A percentile compares a stretch with the other conserved stretches of the same genome.
These are phyloP conservation scores for Colletotrichum sp. DNA, from an alignment of 2,329 filamentous ascomycete genomes.

Conservation along the genomic window DNA sequence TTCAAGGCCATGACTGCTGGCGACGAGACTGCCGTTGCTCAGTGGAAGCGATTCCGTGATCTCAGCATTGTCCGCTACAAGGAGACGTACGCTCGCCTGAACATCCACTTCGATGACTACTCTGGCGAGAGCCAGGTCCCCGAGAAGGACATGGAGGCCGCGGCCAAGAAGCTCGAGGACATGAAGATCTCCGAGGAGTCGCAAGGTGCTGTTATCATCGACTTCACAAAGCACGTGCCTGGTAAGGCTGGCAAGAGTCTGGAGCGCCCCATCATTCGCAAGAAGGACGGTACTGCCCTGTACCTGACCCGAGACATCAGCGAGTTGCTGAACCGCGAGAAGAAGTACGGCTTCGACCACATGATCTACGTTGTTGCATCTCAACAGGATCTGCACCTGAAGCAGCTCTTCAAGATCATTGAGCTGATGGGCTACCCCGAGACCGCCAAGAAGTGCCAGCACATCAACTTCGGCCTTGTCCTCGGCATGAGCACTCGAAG, in stretches of 20 bases:
- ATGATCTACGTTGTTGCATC: conserved; percentile 82
- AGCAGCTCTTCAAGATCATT: conserved; percentile 78
- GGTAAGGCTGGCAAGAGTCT: conserved; percentile 73
- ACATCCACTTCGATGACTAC: conserved; percentile 75
- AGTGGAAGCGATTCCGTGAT: conserved; percentile 71
- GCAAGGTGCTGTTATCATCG: conserved; percentile 74
- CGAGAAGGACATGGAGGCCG: conserved; percentile 68
- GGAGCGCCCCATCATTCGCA: conserved; percentile 73
- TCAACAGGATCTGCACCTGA: conserved; percentile 74
- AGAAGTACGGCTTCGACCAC: conserved; percentile 62
- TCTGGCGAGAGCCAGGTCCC: conserved; percentile 78
- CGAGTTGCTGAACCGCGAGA: conserved; percentile 69
- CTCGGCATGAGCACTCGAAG: conserved; percentile 74
- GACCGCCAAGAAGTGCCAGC: conserved; percentile 70
- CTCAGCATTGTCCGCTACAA: conserved; percentile 71
- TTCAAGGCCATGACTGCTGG: conserved; percentile 76
- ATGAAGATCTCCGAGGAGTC: conserved; percentile 71
- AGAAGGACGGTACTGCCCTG: conserved; percentile 76
- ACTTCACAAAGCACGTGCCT: conserved; percentile 71
- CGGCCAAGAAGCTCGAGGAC: conserved; percentile 66
- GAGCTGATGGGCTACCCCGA: conserved; percentile 74
- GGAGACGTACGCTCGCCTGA: conserved; percentile 71
- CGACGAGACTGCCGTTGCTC: conserved; percentile 62
- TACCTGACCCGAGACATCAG: conserved; percentile 82
- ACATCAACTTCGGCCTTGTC: conserved; percentile 78